Conservation (phyloP, 2,329 filamentous ascomycete genomes). For the Thelonectria rubi region DNA sequence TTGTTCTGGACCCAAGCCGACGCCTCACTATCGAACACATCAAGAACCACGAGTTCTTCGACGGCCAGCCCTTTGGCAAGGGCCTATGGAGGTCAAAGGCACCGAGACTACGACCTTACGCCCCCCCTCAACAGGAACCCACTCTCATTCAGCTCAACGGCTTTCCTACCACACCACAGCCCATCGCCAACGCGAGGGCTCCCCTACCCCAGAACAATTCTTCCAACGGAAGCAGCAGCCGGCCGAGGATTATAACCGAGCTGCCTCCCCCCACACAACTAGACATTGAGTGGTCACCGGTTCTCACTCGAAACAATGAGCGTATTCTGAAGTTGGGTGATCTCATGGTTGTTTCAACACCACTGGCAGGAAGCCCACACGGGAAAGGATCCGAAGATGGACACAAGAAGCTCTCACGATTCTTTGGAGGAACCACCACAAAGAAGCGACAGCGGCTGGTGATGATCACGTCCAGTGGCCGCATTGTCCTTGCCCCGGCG, state of each 20-base stretch:
- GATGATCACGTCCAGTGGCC: slow-evolving; percentile 91
- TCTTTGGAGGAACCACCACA: slow-evolving; percentile 89
- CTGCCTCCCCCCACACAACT: slow-evolving; percentile 95
- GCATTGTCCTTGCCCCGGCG: slow-evolving; percentile 88
- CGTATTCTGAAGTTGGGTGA: slow-evolving; percentile 95
- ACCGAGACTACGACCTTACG: slow-evolving; percentile 84
- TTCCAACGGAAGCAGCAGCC: slow-evolving; percentile 63
- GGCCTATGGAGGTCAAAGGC: slow-evolving; percentile 89
- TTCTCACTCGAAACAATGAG: slow-evolving; percentile 89
- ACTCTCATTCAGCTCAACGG: slow-evolving; percentile 78
- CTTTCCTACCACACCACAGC: slow-evolving; percentile 46
- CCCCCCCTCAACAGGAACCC: slow-evolving; percentile 78
- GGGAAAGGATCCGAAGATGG: slow-evolving; percentile 75
- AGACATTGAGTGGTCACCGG: slow-evolving; percentile 98
- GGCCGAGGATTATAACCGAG: slow-evolving; percentile 89
- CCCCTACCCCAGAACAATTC: slow-evolving; percentile 50
- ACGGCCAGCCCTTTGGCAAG: slow-evolving; percentile 85
- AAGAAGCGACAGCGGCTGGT: slow-evolving; percentile 95
- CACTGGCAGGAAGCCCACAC: slow-evolving; percentile 77
- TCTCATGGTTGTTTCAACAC: slow-evolving; percentile 81
- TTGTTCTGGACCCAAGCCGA: slow-evolving; percentile 87
- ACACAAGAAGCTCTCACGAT: slow-evolving; percentile 90
- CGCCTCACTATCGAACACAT: slow-evolving; percentile 94
- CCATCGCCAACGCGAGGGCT: slow-evolving; percentile 43
- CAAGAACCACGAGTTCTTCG: slow-evolving; percentile 95